Evolutionary conservation across 106 monocot genomes (phyloP), one percentile per base, ranked within the genome.

Genomic region (Acanthochlamys bracteata): DNA sequence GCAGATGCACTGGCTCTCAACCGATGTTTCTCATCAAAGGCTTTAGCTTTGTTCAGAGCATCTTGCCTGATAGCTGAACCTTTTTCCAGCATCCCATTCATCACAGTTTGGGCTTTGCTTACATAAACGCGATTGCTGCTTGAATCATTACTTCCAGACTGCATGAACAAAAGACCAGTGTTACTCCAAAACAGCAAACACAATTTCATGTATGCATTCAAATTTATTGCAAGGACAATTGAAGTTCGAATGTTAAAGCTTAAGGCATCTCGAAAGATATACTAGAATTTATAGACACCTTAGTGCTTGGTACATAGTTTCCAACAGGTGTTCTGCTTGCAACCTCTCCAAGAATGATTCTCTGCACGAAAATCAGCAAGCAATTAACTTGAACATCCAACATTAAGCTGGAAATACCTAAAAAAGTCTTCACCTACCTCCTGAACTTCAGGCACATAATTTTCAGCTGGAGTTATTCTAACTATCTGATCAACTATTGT

Each of bases 401-500:
- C 0, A 51, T 55, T 2, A 49, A 49, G 12, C 4, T 49, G 12
- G 49, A 49, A 49, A 49, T 3, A 17, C 17, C 12, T 49, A 3
- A 17, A 17, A 49, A 49, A 4, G 2, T 49, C 9, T 10, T 49
- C 49, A 49, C 17, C 49, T 55, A 87, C 87, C 79, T 83, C 82
- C 40, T 76, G 70, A 55, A 45, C 49, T 68, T 73, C 58, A 26
- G 80, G 82, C 12, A 74, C 67, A 67, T 90, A 90, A 75, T 95
- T 76, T 49, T 86, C 77, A 40, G 75, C 82, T 20, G 74, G 70
- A 59, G 39, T 78, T 68, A 94, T 80, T 42, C 70, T 82, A 45
- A 86, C 94, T 27, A 86, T 78, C 75, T 76, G 94, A 51, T 95
- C 94, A 24, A 90, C 94, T 64, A 86, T 84, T 53, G 89, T 94